phyloP scores from a whole-genome alignment of 208 protist species.

The Leishmania tarentolae region DNA sequence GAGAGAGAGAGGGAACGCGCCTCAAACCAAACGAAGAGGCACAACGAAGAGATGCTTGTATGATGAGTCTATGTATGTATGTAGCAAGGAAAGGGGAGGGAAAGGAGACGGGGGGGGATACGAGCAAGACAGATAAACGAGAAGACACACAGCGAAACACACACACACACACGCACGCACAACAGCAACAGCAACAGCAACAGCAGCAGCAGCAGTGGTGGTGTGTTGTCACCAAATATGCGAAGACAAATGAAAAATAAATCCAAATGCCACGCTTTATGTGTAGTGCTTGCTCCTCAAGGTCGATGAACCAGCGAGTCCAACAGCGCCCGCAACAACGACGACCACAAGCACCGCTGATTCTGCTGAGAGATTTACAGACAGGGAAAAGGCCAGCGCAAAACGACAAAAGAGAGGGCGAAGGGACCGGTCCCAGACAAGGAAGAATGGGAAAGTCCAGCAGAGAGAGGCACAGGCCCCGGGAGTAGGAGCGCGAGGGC shows the following conservation, averaged over 20 bases:
- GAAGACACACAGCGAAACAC: neutral
- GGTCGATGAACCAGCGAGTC: too few species aligned
- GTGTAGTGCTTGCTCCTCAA: too few species aligned
- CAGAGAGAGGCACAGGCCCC: neutral
- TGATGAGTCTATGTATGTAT: slow-evolving; percentile 5
- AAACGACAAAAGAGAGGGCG: neutral
- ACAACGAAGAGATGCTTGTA: neutral
- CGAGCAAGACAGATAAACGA: neutral
- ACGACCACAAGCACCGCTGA: too few species aligned
- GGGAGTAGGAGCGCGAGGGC: neutral
- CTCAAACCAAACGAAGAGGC: neutral
- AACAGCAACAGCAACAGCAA: neutral
- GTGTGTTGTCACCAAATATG: neutral
- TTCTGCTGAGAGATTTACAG: too few species aligned
- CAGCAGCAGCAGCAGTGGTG: neutral
- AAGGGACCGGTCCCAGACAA: neutral
- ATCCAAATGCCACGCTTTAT: too few species aligned
- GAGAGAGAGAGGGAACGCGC: neutral
- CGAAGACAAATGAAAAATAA: neutral
- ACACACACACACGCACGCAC: neutral
- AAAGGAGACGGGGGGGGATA: too few species aligned
- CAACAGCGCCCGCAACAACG: too few species aligned
- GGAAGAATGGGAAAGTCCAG: neutral
- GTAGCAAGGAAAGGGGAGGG: neutral
- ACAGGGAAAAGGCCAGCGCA: too few species aligned